Base-by-base conservation (phyloP, 345 rosid species). In the Xanthoceras sorbifolium region DNA sequence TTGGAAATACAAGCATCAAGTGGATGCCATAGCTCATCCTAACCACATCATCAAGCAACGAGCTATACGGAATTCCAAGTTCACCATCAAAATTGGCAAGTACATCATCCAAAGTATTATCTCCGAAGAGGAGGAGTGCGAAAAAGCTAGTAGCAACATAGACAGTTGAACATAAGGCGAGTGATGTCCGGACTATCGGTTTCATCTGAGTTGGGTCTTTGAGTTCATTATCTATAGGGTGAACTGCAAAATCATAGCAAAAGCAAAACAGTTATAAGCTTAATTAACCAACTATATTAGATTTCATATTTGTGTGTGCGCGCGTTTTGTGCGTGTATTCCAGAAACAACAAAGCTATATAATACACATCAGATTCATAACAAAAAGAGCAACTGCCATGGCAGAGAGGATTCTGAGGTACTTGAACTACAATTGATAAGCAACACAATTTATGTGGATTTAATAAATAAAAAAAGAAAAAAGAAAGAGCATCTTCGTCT, bases 61-160 rank as follows among this genome's bases (percentile, higher is more conserved):
- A 84, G 77, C 93, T 86, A 71, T 81, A 89, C n/a, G 90, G 88
- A 80, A 91, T 78, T 67, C 90, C 89, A 36, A 91, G 93, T 79
- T 86, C 91, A 62, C 87, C 90, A 71, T 91, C 93, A 73, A 91
- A 91, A 75, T 91, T 91, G 55, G 95, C 85, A 68, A 91, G 95
- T 6, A 89, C 86, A 38, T 88, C 93, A 82, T 91, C 91, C 78
- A 87, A 64, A 12, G 84, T 86, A 64, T 78, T 76, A 72, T 91
- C 90, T 64, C 95, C 93, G 66, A 91, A 91, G 69, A 91, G 91
- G 62, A 91, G 84, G 52, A 87, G 73, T 71, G 90, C 95, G 23
- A 91, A 91, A 80, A 89, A 86, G 86, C 93, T 85, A 36, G 95
- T 91, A 15, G 93, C 87, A 63, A 91, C 31, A 52, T 91, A 91